Base-by-base conservation (phyloP, 1,284 basidiomycete species). In the Papiliotrema terrestris region DNA sequence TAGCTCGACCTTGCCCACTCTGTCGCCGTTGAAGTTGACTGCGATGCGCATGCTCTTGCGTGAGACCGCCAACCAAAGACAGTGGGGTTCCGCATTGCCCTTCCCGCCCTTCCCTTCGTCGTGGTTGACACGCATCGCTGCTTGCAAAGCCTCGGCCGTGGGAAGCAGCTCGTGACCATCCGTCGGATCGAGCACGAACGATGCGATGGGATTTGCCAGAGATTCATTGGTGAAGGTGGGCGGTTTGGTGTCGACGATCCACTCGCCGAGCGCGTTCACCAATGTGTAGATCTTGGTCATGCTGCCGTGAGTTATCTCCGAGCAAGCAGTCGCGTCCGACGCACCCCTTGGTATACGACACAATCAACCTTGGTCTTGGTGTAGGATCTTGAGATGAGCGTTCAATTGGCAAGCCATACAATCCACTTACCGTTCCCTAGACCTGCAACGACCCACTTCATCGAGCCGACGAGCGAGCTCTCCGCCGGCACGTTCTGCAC, bases 371-470 rank as follows among this genome's bases (percentile, higher is more conserved):
- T 13, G 89, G 78, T 13, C 78, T 77, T 1, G 79, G 76, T 0
- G 75, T 75, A 2, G 78, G 55, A 67, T 88, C 87, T 84, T 49
- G 9, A 11, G 9, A 43, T 32, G 38, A 52, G 23, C 38, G 19
- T 38, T 49, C 42, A 45, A 51, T n/a, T 51, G 56, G 43, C 20
- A 20, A 26, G 39, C 14, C 3, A 20, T 35, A 44, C 47, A 6
- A 11, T 9, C n/a, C 4, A 60, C 74, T 57, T 49, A 83, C 85
- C 84, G 68, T 81, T 75, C 3, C 80, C 80, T 32, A 84, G 68
- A 0, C 80, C 76, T 49, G 81, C 81, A 11, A 89, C 80, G 0
- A 84, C 81, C 88, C 88, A 93, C 39, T 80, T 78, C 63, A 91
- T 68, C 0, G 81, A 80, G 3, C 75, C 74, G 19, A 88, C 73